Evolutionary conservation across 2,329 filamentous ascomycete species (phyloP).

Genomic region (Epichloe hybrida): DNA sequence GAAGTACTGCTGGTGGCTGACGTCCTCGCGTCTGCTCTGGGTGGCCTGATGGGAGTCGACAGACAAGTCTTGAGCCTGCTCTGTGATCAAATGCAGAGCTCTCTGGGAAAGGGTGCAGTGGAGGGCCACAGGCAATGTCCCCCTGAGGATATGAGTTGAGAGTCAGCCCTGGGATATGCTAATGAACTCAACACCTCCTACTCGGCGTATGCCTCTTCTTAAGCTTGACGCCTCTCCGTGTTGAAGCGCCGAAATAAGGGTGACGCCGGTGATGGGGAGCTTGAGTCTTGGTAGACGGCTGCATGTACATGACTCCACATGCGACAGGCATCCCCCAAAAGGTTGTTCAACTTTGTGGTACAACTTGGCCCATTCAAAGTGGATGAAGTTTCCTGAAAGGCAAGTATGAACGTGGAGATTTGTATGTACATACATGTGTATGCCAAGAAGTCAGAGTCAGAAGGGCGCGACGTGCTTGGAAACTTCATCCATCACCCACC

Average conservation of each 20-base stretch:
- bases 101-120: no score
- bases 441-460: constrained; percentile 1
- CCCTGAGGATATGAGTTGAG: no score
- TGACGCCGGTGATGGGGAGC: background rate
- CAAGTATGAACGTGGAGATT: background rate
- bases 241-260: background rate
- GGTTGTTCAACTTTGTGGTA: background rate
- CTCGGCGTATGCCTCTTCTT: background rate
- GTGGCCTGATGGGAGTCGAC: background rate
- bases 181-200: background rate
- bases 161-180: no score
- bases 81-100: background rate
- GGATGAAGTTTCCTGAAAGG: background rate
- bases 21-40: background rate
- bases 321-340: background rate
- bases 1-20: background rate
- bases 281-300: background rate
- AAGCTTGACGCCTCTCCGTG: background rate
- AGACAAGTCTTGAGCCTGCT: background rate
- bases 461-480: background rate
- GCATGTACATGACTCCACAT: constrained; percentile 1
- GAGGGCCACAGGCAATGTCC: background rate
- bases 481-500: constrained; percentile 3
- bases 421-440: background rate
- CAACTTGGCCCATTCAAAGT: constrained; percentile 1